phyloP scores from a whole-genome alignment of 306 rosid genomes.

The Citrullus colocynthis region DNA sequence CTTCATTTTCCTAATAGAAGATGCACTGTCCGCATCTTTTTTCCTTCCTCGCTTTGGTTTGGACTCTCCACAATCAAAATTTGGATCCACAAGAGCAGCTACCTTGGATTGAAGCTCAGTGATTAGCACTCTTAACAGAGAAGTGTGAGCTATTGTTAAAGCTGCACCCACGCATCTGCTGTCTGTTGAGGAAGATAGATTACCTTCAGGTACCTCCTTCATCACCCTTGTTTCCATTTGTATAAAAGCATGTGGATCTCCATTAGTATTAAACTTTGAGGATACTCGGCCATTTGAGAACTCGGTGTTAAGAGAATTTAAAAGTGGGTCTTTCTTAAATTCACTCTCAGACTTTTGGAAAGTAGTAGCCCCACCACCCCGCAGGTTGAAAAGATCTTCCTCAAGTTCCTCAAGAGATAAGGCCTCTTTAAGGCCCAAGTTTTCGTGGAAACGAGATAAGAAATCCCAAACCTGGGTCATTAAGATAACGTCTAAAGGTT shows the following conservation, averaged over 20 bases:
- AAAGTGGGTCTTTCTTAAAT: slow-evolving; percentile 16
- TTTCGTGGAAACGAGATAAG: slow-evolving; percentile 52
- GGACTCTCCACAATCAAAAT: slow-evolving; percentile 84
- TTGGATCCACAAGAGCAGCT: slow-evolving; percentile 89
- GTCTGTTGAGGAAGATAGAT: slow-evolving; percentile 58
- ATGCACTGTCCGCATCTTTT: slow-evolving; percentile 61
- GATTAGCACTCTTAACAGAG: slow-evolving; percentile 71
- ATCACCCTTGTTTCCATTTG: slow-evolving; percentile 68
- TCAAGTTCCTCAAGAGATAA: slow-evolving; percentile 64
- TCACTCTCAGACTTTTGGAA: slow-evolving; percentile 33
- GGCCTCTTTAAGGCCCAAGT: slow-evolving; percentile 55
- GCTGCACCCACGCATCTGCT: slow-evolving; percentile 68
- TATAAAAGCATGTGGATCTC: slow-evolving; percentile 52
- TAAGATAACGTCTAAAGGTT: slow-evolving; percentile 10
- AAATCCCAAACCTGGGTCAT: slow-evolving; percentile 68
- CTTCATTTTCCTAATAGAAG: slow-evolving; percentile 51
- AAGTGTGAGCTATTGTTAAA: slow-evolving; percentile 75
- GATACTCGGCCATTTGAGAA: slow-evolving; percentile 25
- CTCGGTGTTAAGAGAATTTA: slow-evolving; percentile 22
- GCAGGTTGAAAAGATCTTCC: slow-evolving; percentile 79
- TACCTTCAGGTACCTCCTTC: slow-evolving; percentile 69
- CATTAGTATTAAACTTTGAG: slow-evolving; percentile 28
- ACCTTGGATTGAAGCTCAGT: slow-evolving; percentile 82
- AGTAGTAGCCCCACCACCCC: slow-evolving; percentile 48
- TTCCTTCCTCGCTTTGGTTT: slow-evolving; percentile 83